phyloP scores from a whole-genome alignment of 768 basidiomycete genomes.

The Favolaschia claudopus region DNA sequence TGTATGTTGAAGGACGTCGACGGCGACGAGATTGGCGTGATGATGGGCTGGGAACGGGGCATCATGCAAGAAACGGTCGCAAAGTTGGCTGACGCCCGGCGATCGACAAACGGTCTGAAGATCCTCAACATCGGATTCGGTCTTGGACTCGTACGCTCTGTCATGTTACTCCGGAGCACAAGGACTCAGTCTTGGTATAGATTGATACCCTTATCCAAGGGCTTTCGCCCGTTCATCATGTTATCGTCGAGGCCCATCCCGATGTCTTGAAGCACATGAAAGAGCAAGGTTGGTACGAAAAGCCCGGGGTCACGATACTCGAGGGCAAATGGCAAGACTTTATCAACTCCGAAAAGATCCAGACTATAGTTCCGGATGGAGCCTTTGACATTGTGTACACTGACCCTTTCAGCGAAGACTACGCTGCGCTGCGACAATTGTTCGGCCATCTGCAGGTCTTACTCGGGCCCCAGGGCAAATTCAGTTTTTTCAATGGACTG shows the following conservation, averaged over 20 bases:
- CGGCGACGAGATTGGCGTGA: constrained; percentile 90
- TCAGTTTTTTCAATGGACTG: constrained; percentile 97
- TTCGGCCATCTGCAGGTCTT: constrained; percentile 84
- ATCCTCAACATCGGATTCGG: constrained; percentile 95
- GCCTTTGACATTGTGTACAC: constrained; percentile 92
- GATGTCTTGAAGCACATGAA: constrained; percentile 89
- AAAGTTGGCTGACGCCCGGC: constrained; percentile 63
- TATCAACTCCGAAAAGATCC: constrained; percentile 64
- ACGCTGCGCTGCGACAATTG: constrained; percentile 80
- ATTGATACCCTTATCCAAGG: constrained; percentile 85
- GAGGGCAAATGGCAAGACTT: constrained; percentile 97
- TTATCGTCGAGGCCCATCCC: constrained; percentile 94
- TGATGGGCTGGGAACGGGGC: constrained; percentile 98
- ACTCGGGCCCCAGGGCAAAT: constrained; percentile 77
- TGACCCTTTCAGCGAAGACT: constrained; percentile 93
- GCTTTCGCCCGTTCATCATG: constrained; percentile 73
- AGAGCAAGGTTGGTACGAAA: constrained; percentile 78
- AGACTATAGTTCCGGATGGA: constrained; percentile 49
- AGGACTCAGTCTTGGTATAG: constrained; percentile 47
- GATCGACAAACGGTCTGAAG: constrained; percentile 58
- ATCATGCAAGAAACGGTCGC: constrained; percentile 89
- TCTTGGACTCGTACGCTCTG: constrained; percentile 78
- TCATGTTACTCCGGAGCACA: neutral
- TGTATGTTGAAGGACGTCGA: constrained; percentile 72
- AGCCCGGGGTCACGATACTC: constrained; percentile 77